Base-by-base conservation (phyloP, 1,139 yeast species). In the Kodamaea fungicola region DNA sequence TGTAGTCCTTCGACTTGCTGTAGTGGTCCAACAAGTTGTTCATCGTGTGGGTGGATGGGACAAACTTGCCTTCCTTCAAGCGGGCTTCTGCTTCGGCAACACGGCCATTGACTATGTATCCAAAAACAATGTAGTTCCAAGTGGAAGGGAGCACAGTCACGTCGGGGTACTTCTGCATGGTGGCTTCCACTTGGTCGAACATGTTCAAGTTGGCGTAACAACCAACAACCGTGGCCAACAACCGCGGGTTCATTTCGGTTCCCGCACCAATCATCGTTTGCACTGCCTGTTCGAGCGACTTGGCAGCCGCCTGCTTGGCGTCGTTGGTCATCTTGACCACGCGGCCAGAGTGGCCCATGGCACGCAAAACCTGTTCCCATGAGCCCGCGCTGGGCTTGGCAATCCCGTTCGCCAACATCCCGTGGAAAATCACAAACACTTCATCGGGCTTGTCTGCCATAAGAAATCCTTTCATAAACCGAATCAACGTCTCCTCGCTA, bases 291-390 rank as follows among this genome's bases (percentile, higher is more conserved):
- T 64, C 68, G 23, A 70, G 51, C 22, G 55, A 55, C 2, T 34
- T 41, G 6, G 45, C 39, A 9, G 56, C 37, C 4, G 40, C 16
- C 12, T 9, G 3, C 6, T 10, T 9, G 6, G 27, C 41, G 6
- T 45, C 45, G 32, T 47, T 54, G 27, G 55, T 51, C n/a, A 41
- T 39, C 12, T 10, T 10, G 6, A 24, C 12, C 27, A 9, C 10
- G 6, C 10, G 10, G 4, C 6, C 27, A 4, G n/a, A 9, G 4
- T 8, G 8, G 9, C 13, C 29, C 56, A 69, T 52, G 2, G 72
- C 58, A 39, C 61, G 55, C 33, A 71, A 48, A 3, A 65, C 60
- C 30, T 62, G 45, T 30, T 63, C 66, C 76, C 76, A 71, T 1
- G 71, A 49, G 2, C 48, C 41, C 8, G 54, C 45, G 8, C 59